Evolutionary conservation across 306 rosid species (phyloP), one percentile per base, ranked within the genome.

Genomic region (Purshia tridentata): DNA sequence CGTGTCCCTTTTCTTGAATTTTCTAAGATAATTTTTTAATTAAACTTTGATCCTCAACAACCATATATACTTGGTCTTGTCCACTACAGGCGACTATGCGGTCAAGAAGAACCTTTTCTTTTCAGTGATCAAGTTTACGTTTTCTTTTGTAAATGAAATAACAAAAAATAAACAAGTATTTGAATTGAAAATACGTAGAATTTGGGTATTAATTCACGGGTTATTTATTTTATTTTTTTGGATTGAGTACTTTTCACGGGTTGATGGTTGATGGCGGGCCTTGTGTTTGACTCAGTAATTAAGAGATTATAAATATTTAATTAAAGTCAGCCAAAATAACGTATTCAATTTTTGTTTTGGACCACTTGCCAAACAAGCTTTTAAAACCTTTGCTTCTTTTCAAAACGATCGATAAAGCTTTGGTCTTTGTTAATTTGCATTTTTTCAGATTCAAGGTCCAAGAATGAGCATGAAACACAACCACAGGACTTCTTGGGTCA

Each of bases 401-500:
- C 39, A 18, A 53, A 52, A 18, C 62, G 5, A 53, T 40, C 50
- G 41, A 45, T 6, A 0, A 14, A 18, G 8, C 20, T 42, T 70
- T 70, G 54, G 75, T 70, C 75, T 55, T 55, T 70, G 65, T 56
- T 56, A 42, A 35, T 9, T 41, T 54, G 9, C 2, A 5, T 2
- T 70, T 66, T 55, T 20, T 53, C 42, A 55, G 10, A 56, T 13
- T 22, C 64, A 23, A 55, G 64, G 53, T 42, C 19, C 65, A 70
- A 41, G 54, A 20, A 55, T 15, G 53, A 42, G 65, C 65, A 70
- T 70, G 65, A 70, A 55, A 70, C 74, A 70, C 65, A 44, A 55
- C 55, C 42, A 65, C 37, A 39, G 18, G 49, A 69, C 18, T 35
- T 37, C 61, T 51, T 69, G 73, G 46, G 62, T 69, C 63, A 18